Percentiles rank a stretch among this genome's conserved stretches.
Conservation (phyloP, 208 protist genomes). For the Crithidia bombi region DNA sequence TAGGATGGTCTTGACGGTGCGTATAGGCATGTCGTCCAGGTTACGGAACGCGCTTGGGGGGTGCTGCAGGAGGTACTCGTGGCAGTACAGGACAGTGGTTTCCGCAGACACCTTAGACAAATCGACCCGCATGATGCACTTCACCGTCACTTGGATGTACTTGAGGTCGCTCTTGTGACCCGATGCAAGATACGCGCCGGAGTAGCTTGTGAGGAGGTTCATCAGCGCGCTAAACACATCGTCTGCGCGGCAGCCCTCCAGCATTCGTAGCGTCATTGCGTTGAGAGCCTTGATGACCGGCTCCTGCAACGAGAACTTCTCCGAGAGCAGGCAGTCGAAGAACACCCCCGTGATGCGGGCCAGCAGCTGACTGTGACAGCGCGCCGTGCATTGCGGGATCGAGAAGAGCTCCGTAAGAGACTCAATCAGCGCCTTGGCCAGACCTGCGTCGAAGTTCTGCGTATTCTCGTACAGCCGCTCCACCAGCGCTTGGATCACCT, state of each 20-base stretch:
- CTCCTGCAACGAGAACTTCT: constrained; percentile 77
- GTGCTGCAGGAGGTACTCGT: constrained; percentile 90
- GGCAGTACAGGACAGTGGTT: constrained; percentile 82
- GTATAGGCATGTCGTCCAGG: constrained; percentile 85
- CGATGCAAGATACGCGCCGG: constrained; percentile 68
- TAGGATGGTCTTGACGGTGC: constrained; percentile 90
- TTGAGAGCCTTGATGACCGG: constrained; percentile 83
- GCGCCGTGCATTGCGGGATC: constrained; percentile 42
- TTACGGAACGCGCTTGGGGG: constrained; percentile 87
- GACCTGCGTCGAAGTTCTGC: constrained; percentile 50
- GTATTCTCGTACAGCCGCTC: constrained; percentile 82
- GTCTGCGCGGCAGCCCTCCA: constrained; percentile 72
- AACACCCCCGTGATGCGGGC: constrained; percentile 75
- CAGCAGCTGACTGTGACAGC: constrained; percentile 75
- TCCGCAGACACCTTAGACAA: constrained; percentile 64
- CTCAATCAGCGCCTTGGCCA: constrained; percentile 65
- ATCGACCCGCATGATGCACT: constrained; percentile 84
- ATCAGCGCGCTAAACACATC: constrained; percentile 85
- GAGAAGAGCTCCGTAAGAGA: constrained; percentile 75
- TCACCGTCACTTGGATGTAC: constrained; percentile 90
- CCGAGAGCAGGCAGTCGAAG: constrained; percentile 86
- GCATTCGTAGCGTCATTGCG: constrained; percentile 74
- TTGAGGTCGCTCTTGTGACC: constrained; percentile 79
- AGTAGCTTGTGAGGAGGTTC: constrained; percentile 84
- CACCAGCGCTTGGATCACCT: constrained; percentile 85